Conservation (phyloP, 306 rosid genomes). For the Medicago arabica region DNA sequence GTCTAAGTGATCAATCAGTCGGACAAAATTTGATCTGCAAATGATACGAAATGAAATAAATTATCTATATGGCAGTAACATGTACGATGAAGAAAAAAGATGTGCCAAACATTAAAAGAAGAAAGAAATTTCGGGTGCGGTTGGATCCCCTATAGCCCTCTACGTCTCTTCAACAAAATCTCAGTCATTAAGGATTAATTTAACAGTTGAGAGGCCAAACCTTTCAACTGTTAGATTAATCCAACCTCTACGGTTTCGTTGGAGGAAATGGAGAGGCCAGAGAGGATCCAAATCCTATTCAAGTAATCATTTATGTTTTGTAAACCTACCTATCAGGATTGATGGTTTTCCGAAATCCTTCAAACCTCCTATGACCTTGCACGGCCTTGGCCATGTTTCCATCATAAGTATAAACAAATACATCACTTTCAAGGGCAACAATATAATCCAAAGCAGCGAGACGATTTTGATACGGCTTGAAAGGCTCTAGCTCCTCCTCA, state of each 20-base stretch:
- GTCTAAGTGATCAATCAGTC: slow-evolving; percentile 73
- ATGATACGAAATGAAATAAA: not conserved
- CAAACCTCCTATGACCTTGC: slow-evolving; percentile 93
- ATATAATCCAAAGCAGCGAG: slow-evolving; percentile 96
- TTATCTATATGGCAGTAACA: slow-evolving; percentile 14
- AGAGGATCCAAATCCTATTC: not conserved
- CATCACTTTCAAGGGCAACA: slow-evolving; percentile 90
- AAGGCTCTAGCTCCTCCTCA: slow-evolving; percentile 78
- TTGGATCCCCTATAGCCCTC: not conserved
- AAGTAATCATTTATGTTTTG: not conserved
- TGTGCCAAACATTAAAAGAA: not conserved
- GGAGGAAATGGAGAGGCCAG: not conserved
- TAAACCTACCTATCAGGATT: slow-evolving; percentile 85
- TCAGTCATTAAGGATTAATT: not conserved
- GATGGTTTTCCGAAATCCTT: slow-evolving; percentile 88
- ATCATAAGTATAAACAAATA: slow-evolving; percentile 90
- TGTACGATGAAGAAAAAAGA: not conserved
- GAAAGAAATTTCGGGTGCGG: not conserved
- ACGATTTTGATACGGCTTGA: slow-evolving; percentile 82
- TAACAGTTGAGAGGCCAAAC: not conserved
- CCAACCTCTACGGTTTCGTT: not conserved
- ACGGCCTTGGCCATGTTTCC: slow-evolving; percentile 99
- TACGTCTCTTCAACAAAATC: not conserved
- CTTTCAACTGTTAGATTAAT: not conserved
- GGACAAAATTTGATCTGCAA: slow-evolving; percentile 79